Conservation (phyloP, 2,329 filamentous ascomycete genomes). For the Colletotrichum siamense region DNA sequence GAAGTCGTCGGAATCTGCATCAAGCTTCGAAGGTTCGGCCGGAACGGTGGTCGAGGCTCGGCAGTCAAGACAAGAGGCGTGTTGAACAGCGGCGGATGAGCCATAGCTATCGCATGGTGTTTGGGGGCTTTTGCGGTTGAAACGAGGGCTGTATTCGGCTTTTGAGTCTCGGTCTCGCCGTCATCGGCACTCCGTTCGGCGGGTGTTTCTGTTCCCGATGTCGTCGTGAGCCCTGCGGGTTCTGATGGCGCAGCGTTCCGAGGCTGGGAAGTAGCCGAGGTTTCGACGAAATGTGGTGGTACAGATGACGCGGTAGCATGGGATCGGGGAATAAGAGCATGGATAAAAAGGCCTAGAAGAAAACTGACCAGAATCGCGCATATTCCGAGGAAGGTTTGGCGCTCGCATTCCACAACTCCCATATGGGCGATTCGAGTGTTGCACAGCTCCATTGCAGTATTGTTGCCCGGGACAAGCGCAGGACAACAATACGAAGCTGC, state of each 20-base stretch:
- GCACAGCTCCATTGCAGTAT: not conserved
- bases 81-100: fast-evolving
- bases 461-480: not conserved
- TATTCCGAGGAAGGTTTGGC: not conserved
- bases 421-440: not conserved
- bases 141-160: not conserved
- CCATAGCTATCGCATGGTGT: not conserved
- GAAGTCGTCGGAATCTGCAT: fast-evolving
- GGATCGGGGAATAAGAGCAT: not conserved
- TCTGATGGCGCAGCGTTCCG: fast-evolving
- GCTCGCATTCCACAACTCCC: not conserved
- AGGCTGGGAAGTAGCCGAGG: no score
- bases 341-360: not conserved
- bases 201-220: not conserved
- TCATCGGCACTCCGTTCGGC: fast-evolving
- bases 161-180: fast-evolving
- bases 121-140: not conserved
- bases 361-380: not conserved
- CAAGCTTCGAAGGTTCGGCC: fast-evolving
- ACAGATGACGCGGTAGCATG: no score
- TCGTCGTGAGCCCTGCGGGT: fast-evolving
- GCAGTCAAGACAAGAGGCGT: not conserved
- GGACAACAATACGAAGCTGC: not conserved
- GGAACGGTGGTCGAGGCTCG: not conserved
- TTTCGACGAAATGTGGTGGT: no score